Base-by-base conservation (phyloP, 2,329 filamentous ascomycete genomes). In the Fusarium sp. region DNA sequence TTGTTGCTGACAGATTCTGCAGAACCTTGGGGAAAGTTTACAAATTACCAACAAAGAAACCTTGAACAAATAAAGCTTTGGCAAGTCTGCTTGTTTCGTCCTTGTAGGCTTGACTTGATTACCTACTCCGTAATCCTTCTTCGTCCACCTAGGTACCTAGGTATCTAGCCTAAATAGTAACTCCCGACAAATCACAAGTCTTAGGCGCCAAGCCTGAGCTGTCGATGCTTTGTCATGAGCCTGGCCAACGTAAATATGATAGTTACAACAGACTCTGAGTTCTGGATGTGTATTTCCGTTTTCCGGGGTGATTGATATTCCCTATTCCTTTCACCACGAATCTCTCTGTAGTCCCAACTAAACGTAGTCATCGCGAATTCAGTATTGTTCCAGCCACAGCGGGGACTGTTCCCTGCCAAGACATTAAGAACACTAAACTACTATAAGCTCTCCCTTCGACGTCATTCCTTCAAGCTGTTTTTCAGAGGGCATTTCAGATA, bases 331-430 rank as follows among this genome's bases (percentile, higher is more conserved):
- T 15, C 30, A 52, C n/a, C n/a, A 11, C 49, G 6, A 35, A 52
- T 25, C 12, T 35, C 9, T 52, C 16, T 23, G 12, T 52, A 28
- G 43, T 62, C 23, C 25, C 33, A 53, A n/a, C 19, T 32, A 11
- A 25, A 12, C 12, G 8, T 23, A 23, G 47, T 50, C 30, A 50
- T 33, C 21, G 28, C 8, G 25, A 33, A n/a, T n/a, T 28, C 18
- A 56, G 47, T 38, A 68, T 50, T 69, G 57, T 56, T 63, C 57
- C 42, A 68, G 57, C 66, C 64, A 64, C 49, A 50, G 64, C 40
- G 66, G 66, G 47, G 42, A 38, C 47, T 59, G 9, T 35, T 58
- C 38, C 30, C 16, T 35, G 44, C 49, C 58, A 69, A 64, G 50
- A 42, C 38, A 8, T 57, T 52, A 42, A 33, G 25, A 49, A 37